These are phyloP conservation scores for Diaporthe helianthi DNA, from an alignment of 2,329 filamentous ascomycete species.

Conservation along the genomic window DNA sequence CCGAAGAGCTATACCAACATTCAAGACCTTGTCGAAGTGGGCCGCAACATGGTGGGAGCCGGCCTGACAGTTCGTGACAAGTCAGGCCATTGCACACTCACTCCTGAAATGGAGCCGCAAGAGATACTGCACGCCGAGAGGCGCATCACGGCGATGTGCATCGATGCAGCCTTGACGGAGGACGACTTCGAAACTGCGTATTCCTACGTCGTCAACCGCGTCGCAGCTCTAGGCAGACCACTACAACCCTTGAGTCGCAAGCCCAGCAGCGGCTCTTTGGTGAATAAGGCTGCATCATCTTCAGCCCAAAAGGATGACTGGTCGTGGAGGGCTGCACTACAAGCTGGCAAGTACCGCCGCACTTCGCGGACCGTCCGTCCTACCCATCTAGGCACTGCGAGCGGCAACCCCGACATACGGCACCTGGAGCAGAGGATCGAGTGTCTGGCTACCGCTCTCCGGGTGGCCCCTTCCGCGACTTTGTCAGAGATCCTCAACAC, in stretches of 20 bases:
- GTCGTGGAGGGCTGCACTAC: slow-evolving; percentile 80
- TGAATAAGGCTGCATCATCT: slow-evolving; percentile 33
- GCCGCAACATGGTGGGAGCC: slow-evolving; percentile 69
- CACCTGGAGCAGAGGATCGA: slow-evolving; percentile 84
- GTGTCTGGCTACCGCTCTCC: slow-evolving; percentile 76
- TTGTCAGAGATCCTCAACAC: slow-evolving; percentile 78
- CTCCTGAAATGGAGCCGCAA: slow-evolving; percentile 40
- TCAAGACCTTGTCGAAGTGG: slow-evolving; percentile 75
- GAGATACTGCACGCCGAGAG: slow-evolving; percentile 58
- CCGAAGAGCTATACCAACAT: slow-evolving; percentile 75
- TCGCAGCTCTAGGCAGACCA: slow-evolving; percentile 51
- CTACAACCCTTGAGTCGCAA: slow-evolving; percentile 33
- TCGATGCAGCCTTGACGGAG: slow-evolving; percentile 74
- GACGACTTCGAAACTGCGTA: slow-evolving; percentile 88
- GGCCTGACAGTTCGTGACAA: slow-evolving; percentile 53
- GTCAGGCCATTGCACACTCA: slow-evolving; percentile 37
- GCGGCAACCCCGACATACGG: slow-evolving; percentile 67
- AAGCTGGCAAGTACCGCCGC: slow-evolving; percentile 76
- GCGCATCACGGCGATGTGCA: slow-evolving; percentile 80
- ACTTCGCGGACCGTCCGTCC: slow-evolving; percentile 60
- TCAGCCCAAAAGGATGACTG: slow-evolving; percentile 61
- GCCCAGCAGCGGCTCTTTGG: slow-evolving; percentile 38
- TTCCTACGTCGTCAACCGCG: slow-evolving; percentile 78
- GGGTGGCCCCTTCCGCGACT: slow-evolving; percentile 73
- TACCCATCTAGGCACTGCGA: slow-evolving; percentile 66